Evolutionary conservation across 805 yeast species (phyloP).

Genomic region (Dipodascus geniculatus): DNA sequence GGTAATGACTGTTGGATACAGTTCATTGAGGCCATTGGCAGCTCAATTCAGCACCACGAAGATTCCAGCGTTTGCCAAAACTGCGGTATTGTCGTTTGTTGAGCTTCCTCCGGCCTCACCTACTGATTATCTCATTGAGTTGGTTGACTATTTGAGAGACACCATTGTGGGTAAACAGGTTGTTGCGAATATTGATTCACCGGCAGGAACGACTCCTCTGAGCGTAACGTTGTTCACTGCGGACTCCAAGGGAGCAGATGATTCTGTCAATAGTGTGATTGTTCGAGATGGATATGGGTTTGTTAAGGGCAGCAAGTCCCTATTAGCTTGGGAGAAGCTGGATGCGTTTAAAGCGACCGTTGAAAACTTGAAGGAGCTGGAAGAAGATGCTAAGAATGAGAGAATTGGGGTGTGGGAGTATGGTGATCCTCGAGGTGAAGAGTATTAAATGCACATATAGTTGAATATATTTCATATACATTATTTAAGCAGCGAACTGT

Average conservation of each 20-base stretch:
- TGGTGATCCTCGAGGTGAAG: slow-evolving; percentile 59
- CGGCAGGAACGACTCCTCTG: slow-evolving; percentile 25
- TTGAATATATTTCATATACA: too few relatives aligned
- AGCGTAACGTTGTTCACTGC: slow-evolving; percentile 43
- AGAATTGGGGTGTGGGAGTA: slow-evolving; percentile 65
- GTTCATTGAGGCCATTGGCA: slow-evolving; percentile 35
- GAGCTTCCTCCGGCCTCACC: slow-evolving; percentile 46
- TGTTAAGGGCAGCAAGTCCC: slow-evolving; percentile 23
- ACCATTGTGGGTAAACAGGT: slow-evolving; percentile 39
- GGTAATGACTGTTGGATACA: slow-evolving; percentile 32
- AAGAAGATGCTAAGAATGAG: slow-evolving; percentile 36
- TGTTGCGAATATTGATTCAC: slow-evolving; percentile 38
- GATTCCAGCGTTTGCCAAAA: slow-evolving; percentile 43
- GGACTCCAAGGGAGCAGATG: slow-evolving; percentile 40
- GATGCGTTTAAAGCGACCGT: slow-evolving; percentile 26
- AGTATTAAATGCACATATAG: slow-evolving; percentile 15
- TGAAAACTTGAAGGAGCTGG: slow-evolving; percentile 31
- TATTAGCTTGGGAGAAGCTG: slow-evolving; percentile 26
- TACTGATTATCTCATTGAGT: slow-evolving; percentile 42
- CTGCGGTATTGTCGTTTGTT: slow-evolving; percentile 41
- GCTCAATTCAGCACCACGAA: slow-evolving; percentile 37
- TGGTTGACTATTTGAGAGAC: slow-evolving; percentile 43
- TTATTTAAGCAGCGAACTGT: not conserved
- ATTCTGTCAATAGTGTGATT: slow-evolving; percentile 49
- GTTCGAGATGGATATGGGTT: slow-evolving; percentile 50